Base-by-base conservation (phyloP, 805 yeast genomes). In the Jamesozyma gamospora region DNA sequence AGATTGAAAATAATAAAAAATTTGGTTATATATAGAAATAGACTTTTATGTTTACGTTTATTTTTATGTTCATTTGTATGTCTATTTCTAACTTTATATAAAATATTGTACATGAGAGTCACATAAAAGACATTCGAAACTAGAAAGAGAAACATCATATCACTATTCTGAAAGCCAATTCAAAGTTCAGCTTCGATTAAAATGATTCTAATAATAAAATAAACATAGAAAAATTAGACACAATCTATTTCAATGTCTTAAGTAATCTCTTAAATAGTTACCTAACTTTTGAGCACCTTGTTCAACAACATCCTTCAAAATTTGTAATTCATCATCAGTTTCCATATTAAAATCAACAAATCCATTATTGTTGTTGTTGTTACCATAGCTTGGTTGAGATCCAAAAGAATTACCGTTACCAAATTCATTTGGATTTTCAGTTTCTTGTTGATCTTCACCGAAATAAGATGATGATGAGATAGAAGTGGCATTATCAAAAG, bases 401-500 rank as follows among this genome's bases (percentile, higher is more conserved):
- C 28, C 27, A 15, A n/a, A 19, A 10, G 26, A 8, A 36, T 34
- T 32, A 33, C 40, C 32, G 6, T 55, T 41, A 48, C 40, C 50
- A n/a, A 28, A 25, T 18, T 36, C 35, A 9, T 32, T 30, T 12
- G 41, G 30, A 11, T 41, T 42, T 12, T 53, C 65, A 17, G 58
- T 63, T 17, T 58, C 66, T n/a, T 59, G 65, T 47, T 82, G 80
- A 24, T 77, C 84, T 56, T 85, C 90, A 32, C 96, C 96, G 52
- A 88, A 92, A 64, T 92, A 92, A 9, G 92, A 78, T 28, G 88
- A 74, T 2, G 96, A 87, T 1, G 97, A 90, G 49, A 92, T 92
- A 6, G 95, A 75, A 34, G 83, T 80, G 2, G 97, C 94, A 40
- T 90, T 92, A 43, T 74, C 75, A 63, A 84, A 92, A 4, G 80